phyloP scores from a whole-genome alignment of 2,329 filamentous ascomycete genomes.

The Cladosporium sp. region DNA sequence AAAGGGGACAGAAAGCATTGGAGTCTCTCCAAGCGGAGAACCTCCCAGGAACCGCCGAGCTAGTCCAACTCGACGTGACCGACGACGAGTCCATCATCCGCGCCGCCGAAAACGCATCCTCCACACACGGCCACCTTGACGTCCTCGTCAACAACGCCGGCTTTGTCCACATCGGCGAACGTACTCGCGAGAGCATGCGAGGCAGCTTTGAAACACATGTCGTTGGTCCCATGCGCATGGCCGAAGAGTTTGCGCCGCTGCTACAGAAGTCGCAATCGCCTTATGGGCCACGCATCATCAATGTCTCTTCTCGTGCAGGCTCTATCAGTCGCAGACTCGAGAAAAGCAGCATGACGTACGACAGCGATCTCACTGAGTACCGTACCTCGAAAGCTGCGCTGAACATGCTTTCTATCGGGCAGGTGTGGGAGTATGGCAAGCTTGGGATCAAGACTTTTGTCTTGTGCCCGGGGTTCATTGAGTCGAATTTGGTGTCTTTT shows the following conservation, averaged over 20 bases:
- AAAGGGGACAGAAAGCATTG: conserved; percentile 36
- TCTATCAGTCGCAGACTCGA: conserved; percentile 30
- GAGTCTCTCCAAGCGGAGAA: conserved; percentile 18
- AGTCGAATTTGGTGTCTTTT: conserved; percentile 26
- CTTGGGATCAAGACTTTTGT: conserved; percentile 35
- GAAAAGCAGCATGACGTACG: conserved; percentile 25
- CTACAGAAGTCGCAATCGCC: conserved; percentile 20
- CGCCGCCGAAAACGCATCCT: conserved; percentile 21
- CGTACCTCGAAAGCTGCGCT: conserved; percentile 36
- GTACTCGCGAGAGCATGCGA: conserved; percentile 26
- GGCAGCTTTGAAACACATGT: conserved; percentile 26
- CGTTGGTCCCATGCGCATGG: conserved; percentile 21
- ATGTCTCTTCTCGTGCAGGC: conserved; percentile 33
- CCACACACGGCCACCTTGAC: conserved; percentile 27
- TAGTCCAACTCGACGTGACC: conserved; percentile 25
- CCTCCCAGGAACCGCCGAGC: conserved; percentile 19
- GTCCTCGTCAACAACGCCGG: conserved; percentile 38
- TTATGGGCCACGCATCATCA: conserved; percentile 29
- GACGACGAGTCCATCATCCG: conserved; percentile 20
- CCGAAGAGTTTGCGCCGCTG: conserved; percentile 24
- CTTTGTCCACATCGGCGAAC: conserved; percentile 20
- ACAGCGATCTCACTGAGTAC: conserved; percentile 27
- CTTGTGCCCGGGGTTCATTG: conserved; percentile 37
- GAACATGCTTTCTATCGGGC: conserved; percentile 35
- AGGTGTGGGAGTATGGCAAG: conserved; percentile 23